These are phyloP conservation scores for Mrakia blollopis DNA, from an alignment of 768 basidiomycete genomes.

Conservation along the genomic window DNA sequence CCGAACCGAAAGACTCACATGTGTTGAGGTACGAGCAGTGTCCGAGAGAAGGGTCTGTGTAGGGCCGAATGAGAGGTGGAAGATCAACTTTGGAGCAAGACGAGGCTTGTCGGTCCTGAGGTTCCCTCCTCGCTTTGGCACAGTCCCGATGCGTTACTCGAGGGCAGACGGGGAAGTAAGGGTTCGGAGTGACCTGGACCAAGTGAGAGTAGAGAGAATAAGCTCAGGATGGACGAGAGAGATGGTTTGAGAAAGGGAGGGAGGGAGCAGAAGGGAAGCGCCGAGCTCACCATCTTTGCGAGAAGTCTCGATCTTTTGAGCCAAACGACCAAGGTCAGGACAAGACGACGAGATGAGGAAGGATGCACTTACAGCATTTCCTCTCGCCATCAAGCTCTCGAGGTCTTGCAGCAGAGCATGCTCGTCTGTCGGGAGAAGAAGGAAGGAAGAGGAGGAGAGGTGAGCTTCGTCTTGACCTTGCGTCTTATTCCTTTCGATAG, in stretches of 20 bases:
- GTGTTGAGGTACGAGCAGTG: slow-evolving; percentile 67
- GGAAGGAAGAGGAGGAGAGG: neutral
- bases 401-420: slow-evolving; percentile 5
- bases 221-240: neutral
- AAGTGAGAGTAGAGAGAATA: too few relatives aligned
- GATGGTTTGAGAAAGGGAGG: neutral
- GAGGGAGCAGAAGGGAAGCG: neutral
- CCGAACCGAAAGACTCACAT: too few relatives aligned
- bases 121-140: slow-evolving; percentile 53
- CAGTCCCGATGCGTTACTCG: slow-evolving; percentile 84
- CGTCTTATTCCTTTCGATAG: neutral
- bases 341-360: neutral
- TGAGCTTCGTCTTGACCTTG: neutral
- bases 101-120: too few relatives aligned
- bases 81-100: slow-evolving; percentile 76
- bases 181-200: neutral
- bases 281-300: slow-evolving; percentile 14
- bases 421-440: slow-evolving; percentile 1
- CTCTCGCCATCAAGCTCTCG: slow-evolving; percentile 6
- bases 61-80: slow-evolving; percentile 81
- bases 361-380: neutral
- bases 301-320: slow-evolving; percentile 6
- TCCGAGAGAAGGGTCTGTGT: slow-evolving; percentile 81
- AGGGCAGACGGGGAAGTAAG: slow-evolving; percentile 81
- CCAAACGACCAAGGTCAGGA: neutral